phyloP scores from a whole-genome alignment of 352 stramenopile genomes.

The Blastocystis sp. region DNA sequence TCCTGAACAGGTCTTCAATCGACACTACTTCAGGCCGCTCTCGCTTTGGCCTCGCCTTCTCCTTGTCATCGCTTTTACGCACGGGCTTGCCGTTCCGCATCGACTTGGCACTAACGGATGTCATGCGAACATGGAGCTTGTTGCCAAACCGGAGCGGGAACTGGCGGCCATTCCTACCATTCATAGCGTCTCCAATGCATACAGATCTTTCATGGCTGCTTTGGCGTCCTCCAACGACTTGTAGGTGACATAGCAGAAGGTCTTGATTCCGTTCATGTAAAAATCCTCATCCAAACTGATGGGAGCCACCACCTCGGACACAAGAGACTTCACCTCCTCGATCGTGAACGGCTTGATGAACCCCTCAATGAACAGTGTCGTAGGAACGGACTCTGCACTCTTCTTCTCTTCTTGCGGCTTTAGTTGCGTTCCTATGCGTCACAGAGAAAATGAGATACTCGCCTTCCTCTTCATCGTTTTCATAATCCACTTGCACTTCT shows the following conservation, averaged over 20 bases:
- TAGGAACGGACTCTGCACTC: background rate
- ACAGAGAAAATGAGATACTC: background rate
- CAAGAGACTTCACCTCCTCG: slow-evolving; percentile 45
- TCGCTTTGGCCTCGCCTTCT: background rate
- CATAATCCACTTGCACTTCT: slow-evolving; percentile 59
- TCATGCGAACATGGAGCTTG: slow-evolving; percentile 43
- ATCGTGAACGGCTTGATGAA: slow-evolving; percentile 40
- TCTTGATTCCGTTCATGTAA: slow-evolving; percentile 43
- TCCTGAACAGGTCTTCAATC: slow-evolving; percentile 30
- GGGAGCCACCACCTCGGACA: slow-evolving; percentile 15
- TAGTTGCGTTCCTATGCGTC: slow-evolving; percentile 21
- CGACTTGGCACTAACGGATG: background rate
- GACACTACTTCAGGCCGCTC: background rate
- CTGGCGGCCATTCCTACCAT: slow-evolving; percentile 17
- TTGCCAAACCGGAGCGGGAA: slow-evolving; percentile 37
- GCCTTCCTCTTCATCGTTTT: slow-evolving; percentile 52
- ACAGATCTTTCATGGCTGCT: slow-evolving; percentile 30
- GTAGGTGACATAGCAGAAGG: slow-evolving; percentile 60
- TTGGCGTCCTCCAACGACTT: slow-evolving; percentile 31
- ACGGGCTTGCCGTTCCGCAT: slow-evolving; percentile 7
- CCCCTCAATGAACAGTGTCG: slow-evolving; percentile 61
- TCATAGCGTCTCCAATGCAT: background rate
- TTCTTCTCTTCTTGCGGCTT: slow-evolving; percentile 30
- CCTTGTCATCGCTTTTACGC: background rate
- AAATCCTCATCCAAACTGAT: slow-evolving; percentile 58